These are phyloP conservation scores for Arachis hypogaea DNA, from an alignment of 306 rosid species.

Conservation along the genomic window DNA sequence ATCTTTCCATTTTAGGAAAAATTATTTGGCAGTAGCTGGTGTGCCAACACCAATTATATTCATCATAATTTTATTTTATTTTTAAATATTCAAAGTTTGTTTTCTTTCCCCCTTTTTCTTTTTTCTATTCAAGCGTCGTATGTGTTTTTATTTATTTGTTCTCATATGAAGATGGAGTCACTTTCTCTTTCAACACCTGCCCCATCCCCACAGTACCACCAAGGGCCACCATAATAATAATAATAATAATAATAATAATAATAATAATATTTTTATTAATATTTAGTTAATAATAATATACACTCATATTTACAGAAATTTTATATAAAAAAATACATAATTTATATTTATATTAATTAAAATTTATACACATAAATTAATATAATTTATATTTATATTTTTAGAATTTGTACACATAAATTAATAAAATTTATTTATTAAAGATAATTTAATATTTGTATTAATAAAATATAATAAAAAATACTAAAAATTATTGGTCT, in stretches of 20 bases:
- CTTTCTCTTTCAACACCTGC: slow-evolving; percentile 25
- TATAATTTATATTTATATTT: no score
- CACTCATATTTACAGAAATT: no score
- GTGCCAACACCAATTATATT: not conserved
- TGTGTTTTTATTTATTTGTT: not conserved
- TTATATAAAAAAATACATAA: no score
- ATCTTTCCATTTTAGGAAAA: slow-evolving; percentile 60
- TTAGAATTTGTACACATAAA: no score
- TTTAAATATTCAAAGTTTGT: slow-evolving; percentile 6
- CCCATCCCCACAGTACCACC: slow-evolving; percentile 34
- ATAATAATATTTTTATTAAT: no score
- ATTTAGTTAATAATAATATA: no score
- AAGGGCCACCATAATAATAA: slow-evolving; percentile 31
- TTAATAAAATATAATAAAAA: no score
- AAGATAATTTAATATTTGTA: no score
- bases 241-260: not conserved
- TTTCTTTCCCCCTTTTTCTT: not conserved
- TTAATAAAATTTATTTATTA: no score
- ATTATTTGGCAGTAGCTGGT: slow-evolving; percentile 26
- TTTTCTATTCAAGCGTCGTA: not conserved
- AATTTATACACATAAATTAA: no score
- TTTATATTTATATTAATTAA: no score
- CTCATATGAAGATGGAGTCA: not conserved
- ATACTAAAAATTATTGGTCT: no score
- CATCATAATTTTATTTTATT: slow-evolving; percentile 20